Conservation (phyloP, 768 basidiomycete genomes). For the Russula foetens region DNA sequence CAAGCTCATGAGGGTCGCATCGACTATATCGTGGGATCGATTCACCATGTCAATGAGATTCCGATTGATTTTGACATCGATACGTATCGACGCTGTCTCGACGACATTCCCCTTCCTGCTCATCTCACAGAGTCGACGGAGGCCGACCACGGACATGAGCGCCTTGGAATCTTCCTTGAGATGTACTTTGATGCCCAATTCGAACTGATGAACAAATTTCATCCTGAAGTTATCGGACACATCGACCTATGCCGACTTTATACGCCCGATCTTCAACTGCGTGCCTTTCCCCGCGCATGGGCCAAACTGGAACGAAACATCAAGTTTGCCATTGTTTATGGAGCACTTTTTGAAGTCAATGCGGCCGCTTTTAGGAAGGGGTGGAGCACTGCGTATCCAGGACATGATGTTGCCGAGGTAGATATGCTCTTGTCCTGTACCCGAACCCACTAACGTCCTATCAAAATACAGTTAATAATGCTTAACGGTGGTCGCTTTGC, state of each 20-base stretch:
- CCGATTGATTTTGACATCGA: conserved; percentile 87
- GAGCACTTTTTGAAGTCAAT: conserved; percentile 89
- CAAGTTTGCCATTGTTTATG: conserved; percentile 61
- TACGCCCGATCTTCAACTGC: conserved; percentile 50
- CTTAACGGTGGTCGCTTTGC: conserved; percentile 62
- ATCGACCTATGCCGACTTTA: conserved; percentile 89
- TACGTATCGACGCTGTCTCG: conserved; percentile 59
- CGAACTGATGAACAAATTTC: conserved; percentile 56
- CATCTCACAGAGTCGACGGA: conserved; percentile 24
- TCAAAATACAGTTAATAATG: conserved; percentile 53
- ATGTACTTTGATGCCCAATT: conserved; percentile 85
- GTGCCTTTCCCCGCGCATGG: conserved; percentile 52
- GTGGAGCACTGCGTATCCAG: conserved; percentile 84
- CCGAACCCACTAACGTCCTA: neutral
- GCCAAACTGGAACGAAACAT: conserved; percentile 69
- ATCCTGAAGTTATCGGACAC: conserved; percentile 89
- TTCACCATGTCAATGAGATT: conserved; percentile 82
- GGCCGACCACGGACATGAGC: conserved; percentile 22
- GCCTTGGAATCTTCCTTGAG: conserved; percentile 42
- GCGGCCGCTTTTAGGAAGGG: conserved; percentile 89
- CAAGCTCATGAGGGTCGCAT: conserved; percentile 40
- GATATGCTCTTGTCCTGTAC: conserved; percentile 25
- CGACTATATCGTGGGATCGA: conserved; percentile 86
- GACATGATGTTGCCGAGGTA: conserved; percentile 66
- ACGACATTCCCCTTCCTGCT: conserved; percentile 28